Base-by-base conservation (phyloP, 495 filamentous ascomycete species). In the Penicillium atrosanguineum region DNA sequence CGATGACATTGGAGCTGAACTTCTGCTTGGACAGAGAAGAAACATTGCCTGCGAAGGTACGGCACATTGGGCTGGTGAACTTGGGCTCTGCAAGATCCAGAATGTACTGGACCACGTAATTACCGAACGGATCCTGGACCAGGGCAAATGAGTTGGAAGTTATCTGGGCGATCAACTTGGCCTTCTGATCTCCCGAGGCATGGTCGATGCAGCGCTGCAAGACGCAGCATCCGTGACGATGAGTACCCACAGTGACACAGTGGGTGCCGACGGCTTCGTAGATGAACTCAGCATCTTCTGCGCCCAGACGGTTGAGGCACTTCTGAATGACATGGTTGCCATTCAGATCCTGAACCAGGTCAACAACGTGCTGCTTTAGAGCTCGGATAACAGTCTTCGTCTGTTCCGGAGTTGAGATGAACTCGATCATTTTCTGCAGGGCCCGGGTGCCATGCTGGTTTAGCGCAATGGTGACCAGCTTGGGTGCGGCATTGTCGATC, bases 321-420 rank as follows among this genome's bases (percentile, higher is more conserved):
- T 97, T 98, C 69, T 98, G 94, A 57, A 98, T 95, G 55, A 98
- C 94, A 66, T 98, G 94, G 57, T 97, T 98, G 64, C 94, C 94
- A 65, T 98, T 98, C 45, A 97, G 73, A 57, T 98, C 94, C 67
- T 98, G 90, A 51, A 98, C 96, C 39, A 98, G 76, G 48, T 90
- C 87, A 6, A 97, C 92, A 25, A 98, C 94, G 50, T 88, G 82
- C 52, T 82, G 72, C 34, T 83, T 74, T 28, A 98, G 79, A 18
- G 93, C 87, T 26, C 83, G 68, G 53, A 95, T 94, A 60, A 98
- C 90, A 19, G 86, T 86, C 51, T 87, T 75, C 41, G 91, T 88
- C 72, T 88, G 86, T 60, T 87, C 84, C 4, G 80, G 75, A 29
- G 88, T 91, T 41, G 87, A 86, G 60, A 98, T 89, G 61, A 88